These are phyloP conservation scores for Talaromyces borbonicus DNA, from an alignment of 495 filamentous ascomycete species.

Conservation along the genomic window DNA sequence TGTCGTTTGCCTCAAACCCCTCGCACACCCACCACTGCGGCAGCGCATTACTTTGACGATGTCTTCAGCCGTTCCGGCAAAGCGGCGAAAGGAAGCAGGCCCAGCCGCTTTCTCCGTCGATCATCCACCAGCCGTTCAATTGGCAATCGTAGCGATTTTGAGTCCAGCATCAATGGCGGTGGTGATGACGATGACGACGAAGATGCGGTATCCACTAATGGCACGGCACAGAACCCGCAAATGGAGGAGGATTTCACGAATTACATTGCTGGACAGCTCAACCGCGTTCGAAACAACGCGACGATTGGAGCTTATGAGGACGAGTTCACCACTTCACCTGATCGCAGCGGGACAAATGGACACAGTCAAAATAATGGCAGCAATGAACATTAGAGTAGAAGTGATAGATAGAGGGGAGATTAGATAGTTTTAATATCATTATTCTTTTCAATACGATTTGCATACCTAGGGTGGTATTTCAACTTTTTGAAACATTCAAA, in stretches of 20 bases:
- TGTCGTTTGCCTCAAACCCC: slow-evolving; percentile 92
- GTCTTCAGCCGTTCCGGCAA: slow-evolving; percentile 50
- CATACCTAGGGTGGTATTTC: too few species aligned
- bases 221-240: slow-evolving; percentile 30
- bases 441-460: too few species aligned
- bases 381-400: not conserved
- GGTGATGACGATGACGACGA: slow-evolving; percentile 22
- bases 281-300: slow-evolving; percentile 47
- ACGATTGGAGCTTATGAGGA: slow-evolving; percentile 46
- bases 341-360: slow-evolving; percentile 11
- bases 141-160: slow-evolving; percentile 74
- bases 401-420: too few species aligned
- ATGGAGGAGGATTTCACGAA: slow-evolving; percentile 56
- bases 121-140: slow-evolving; percentile 83
- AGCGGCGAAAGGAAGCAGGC: slow-evolving; percentile 18
- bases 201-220: slow-evolving; percentile 14
- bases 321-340: slow-evolving; percentile 47
- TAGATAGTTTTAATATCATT: too few species aligned
- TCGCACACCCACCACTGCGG: slow-evolving; percentile 69
- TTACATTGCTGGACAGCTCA: slow-evolving; percentile 63
- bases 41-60: slow-evolving; percentile 92
- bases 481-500: too few species aligned
- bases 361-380: not conserved
- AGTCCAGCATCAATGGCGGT: slow-evolving; percentile 26
- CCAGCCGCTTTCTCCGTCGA: slow-evolving; percentile 50